Conservation (phyloP, 768 basidiomycete species). For the Tubosaeta sp. region DNA sequence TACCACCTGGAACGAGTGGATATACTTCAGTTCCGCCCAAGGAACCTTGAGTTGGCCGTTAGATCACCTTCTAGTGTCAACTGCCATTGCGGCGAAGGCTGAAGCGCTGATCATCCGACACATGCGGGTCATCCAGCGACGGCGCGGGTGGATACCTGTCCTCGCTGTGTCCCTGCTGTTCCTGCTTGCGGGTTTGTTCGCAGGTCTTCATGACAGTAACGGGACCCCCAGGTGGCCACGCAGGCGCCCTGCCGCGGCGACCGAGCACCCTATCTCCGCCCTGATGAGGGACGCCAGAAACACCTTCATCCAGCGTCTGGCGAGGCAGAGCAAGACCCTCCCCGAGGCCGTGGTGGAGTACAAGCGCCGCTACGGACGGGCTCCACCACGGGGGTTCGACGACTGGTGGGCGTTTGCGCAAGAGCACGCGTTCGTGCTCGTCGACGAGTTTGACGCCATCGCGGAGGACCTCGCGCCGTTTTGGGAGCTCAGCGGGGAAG, state of each 20-base stretch:
- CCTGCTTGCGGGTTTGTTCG: constrained; percentile 46
- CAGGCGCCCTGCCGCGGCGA: constrained; percentile 13
- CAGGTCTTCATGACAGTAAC: constrained; percentile 28
- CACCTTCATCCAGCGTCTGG: constrained; percentile 62
- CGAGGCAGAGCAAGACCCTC: constrained; percentile 76
- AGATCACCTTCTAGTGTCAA: background rate
- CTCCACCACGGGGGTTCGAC: constrained; percentile 90
- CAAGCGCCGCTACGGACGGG: constrained; percentile 63
- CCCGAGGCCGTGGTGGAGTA: constrained; percentile 80
- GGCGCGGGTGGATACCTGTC: constrained; percentile 37
- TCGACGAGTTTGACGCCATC: constrained; percentile 89
- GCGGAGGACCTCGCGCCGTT: constrained; percentile 80
- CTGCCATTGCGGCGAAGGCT: too few relatives aligned
- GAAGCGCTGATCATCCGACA: background rate
- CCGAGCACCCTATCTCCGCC: constrained; percentile 76
- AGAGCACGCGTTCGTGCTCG: constrained; percentile 67
- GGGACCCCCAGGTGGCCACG: constrained; percentile 13
- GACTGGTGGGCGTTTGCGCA: constrained; percentile 82
- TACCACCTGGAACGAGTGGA: too few relatives aligned
- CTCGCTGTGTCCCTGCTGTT: constrained; percentile 43
- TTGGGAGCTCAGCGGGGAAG: constrained; percentile 67
- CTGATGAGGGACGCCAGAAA: constrained; percentile 81
- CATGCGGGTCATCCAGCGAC: background rate
- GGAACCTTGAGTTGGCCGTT: background rate
- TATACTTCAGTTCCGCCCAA: background rate